Conservation (phyloP, 441 rosid species). For the Populus hybrid region DNA sequence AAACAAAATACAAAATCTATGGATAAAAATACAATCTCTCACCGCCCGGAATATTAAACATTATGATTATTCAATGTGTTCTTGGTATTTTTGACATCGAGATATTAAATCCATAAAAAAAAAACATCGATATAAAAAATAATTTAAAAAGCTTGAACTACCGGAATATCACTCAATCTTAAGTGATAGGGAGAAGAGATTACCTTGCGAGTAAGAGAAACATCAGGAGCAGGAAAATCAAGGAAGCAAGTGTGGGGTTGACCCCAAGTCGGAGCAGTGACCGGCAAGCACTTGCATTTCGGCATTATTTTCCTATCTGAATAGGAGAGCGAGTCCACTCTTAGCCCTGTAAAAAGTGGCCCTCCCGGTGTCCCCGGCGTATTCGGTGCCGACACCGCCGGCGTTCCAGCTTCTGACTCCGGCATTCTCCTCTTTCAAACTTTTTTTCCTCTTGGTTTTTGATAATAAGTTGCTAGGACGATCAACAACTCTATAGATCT, state of each 20-base stretch:
- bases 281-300: slow-evolving; percentile 88
- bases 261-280: slow-evolving; percentile 64
- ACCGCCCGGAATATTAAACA: too few species aligned
- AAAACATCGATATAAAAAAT: too few species aligned
- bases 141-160: too few species aligned
- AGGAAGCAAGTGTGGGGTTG: slow-evolving; percentile 70
- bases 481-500: slow-evolving; percentile 8
- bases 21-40: too few species aligned
- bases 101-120: too few species aligned
- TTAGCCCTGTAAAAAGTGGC: slow-evolving; percentile 62
- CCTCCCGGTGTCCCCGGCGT: slow-evolving; percentile 94
- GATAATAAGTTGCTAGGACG: slow-evolving; percentile 42
- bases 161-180: too few species aligned
- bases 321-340: slow-evolving; percentile 84
- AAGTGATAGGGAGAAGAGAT: background rate
- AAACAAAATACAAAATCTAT: too few species aligned
- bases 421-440: slow-evolving; percentile 31
- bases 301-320: slow-evolving; percentile 75
- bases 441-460: background rate
- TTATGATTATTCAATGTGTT: too few species aligned
- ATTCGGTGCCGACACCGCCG: slow-evolving; percentile 66
- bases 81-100: too few species aligned
- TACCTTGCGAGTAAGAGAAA: slow-evolving; percentile 97
- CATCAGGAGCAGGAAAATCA: slow-evolving; percentile 58
- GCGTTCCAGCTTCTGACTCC: slow-evolving; percentile 38